Base-by-base conservation (phyloP, 202 grass and related monocot genomes). In the Setaria viridis region DNA sequence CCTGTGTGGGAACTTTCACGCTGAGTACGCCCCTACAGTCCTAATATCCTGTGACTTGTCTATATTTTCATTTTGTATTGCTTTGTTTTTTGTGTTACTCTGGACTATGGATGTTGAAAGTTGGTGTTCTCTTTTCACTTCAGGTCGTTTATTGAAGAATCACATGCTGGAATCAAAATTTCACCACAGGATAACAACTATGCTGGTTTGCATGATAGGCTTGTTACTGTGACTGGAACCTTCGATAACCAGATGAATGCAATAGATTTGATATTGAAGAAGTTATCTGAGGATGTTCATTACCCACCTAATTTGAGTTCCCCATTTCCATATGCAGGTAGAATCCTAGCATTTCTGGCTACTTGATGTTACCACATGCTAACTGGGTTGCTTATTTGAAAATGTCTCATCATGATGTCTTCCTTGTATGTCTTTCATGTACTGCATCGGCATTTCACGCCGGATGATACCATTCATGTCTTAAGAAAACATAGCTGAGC, bases 141-240 rank as follows among this genome's bases (percentile, higher is more conserved):
- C 88, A 99, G 96, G 88, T 89, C 97, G 3, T 94, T 99, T 80
- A 96, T 99, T 77, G 97, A 99, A 91, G 92, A 99, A 17, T 94
- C 97, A 16, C 87, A 88, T 77, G 97, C 97, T 82, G 97, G 92
- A 76, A 99, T 99, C 76, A 99, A 99, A 82, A 97, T 99, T 85
- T 99, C 97, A 34, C 97, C 97, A 51, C 97, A 99, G 88, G 97
- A 99, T 83, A 91, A 91, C 87, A 99, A 87, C 37, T 97, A 81
- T 90, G 87, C 87, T 71, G 97, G 94, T 20, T 79, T 99, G 88
- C 94, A 96, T 91, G 97, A 99, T 91, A 93, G 97, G 69, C 92
- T 96, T 45, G 92, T 99, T 83, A 96, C 97, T 41, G 85, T 99
- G 72, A 90, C 94, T 48, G 94, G 94, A 80, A 87, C 92, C 42